Base-by-base conservation (phyloP, 2,329 filamentous ascomycete genomes). In the Fusarium phyllophilum region DNA sequence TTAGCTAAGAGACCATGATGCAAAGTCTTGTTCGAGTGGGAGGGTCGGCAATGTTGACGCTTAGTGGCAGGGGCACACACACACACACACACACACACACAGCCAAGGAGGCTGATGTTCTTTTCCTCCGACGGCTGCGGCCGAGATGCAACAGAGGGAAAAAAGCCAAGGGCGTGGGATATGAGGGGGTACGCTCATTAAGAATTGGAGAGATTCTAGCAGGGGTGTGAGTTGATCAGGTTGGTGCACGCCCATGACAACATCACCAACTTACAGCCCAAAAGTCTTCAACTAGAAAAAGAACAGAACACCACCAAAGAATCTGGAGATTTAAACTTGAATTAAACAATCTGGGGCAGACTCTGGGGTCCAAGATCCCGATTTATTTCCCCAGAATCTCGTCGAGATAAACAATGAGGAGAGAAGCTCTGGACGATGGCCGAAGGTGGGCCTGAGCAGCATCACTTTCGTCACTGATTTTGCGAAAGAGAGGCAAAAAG, bases 351-450 rank as follows among this genome's bases (percentile, higher is more conserved):
- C 61, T 51, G 72, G 68, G 72, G 45, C 15, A 62, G 52, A 73
- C 54, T 75, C 72, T 70, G 68, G 72, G 72, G 72, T 75, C 36
- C 58, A 65, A 72, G 71, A 61, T 68, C 66, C 55, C 45, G 52
- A 62, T 68, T 72, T 61, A 58, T 49, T 75, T 72, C 70, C 70
- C 69, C 65, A 63, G 60, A 72, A 42, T 69, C 39, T 52, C 29
- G 29, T 52, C 20, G 33, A 29, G 39, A 48, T 52, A 63, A 72
- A 57, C 22, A 34, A 61, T 56, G 52, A 54, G 65, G 54, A 71
- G 51, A 22, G n/a, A 66, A 65, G 38, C 29, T 42, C 62, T 70
- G 72, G 72, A 75, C 72, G 56, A 67, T 75, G 72, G 18, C 69
- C 72, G 62, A 75, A 44, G 57, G 68, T 73, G 65, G 64, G 72